A percentile compares a stretch with the other conserved stretches of the same genome.
phyloP scores from a whole-genome alignment of 805 yeast genomes.

The Candida mattraensis region DNA sequence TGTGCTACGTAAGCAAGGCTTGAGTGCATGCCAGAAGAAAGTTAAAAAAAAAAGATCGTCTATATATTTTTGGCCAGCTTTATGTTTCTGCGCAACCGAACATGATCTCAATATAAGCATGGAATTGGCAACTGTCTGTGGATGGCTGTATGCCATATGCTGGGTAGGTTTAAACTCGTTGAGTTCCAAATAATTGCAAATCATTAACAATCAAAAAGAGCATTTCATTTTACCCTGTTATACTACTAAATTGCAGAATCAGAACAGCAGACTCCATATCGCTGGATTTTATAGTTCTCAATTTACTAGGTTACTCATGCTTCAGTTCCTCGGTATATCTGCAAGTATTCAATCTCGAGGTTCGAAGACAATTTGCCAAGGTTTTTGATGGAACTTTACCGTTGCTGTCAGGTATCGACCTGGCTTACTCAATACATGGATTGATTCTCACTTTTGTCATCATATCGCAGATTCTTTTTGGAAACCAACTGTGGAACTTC shows the following conservation, averaged over 20 bases:
- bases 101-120: too few relatives aligned
- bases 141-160: constrained; percentile 31
- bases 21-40: too few relatives aligned
- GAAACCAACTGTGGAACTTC: constrained; percentile 36
- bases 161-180: constrained; percentile 28
- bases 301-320: constrained; percentile 47
- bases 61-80: too few relatives aligned
- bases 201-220: constrained; percentile 31
- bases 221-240: constrained; percentile 50
- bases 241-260: constrained; percentile 39
- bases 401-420: constrained; percentile 43
- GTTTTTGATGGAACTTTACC: constrained; percentile 39
- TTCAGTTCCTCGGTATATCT: constrained; percentile 42
- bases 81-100: too few relatives aligned
- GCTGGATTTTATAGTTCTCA: constrained; percentile 45
- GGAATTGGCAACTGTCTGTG: constrained; percentile 21
- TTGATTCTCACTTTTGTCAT: constrained; percentile 39
- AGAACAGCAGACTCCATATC: constrained; percentile 50
- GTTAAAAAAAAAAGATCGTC: neutral
- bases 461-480: constrained; percentile 39
- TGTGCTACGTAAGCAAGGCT: too few relatives aligned
- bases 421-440: constrained; percentile 50
- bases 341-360: constrained; percentile 39
- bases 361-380: constrained; percentile 31
- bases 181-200: neutral